Base-by-base conservation (phyloP, 345 rosid species). In the Conringia planisiliqua region DNA sequence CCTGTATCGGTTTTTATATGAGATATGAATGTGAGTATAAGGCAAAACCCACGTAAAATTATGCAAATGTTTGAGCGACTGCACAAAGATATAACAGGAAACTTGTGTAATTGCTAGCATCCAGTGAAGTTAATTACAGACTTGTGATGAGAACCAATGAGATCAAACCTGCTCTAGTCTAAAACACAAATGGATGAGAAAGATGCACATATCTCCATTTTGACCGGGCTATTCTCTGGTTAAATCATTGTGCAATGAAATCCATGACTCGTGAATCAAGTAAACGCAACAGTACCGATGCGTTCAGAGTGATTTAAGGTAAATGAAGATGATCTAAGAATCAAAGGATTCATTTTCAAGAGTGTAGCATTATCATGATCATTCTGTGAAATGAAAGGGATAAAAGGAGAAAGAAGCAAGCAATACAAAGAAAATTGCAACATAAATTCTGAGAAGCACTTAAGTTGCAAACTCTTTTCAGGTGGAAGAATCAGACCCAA, bases 1-100 rank as follows among this genome's bases (percentile, higher is more conserved):
- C 97, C 96, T 91, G 82, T 62, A 62, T 32, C 14, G 3, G 2
- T 30, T 50, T 20, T 50, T 36, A n/a, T 6, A 36, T 27, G 36
- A 68, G 70, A 61, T 50, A 50, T 32, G 39, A n/a, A 61, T 67
- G 17, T 58, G 3, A 66, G 51, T 29, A 57, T 33, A 56, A 33
- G 52, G 40, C 66, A 43, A 64, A 43, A 14, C 48, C 33, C 46
- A 58, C 67, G 30, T n/a, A n/a, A 6, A 66, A 35, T 12, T 24
- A 10, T 30, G 20, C 13, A 17, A 54, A 56, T 1, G 3, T 16
- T 47, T 47, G 52, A 36, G 54, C 0, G 1, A 14, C 13, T 17
- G 61, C 52, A 56, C 16, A 58, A 35, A 47, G 61, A 74, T 64
- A 35, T 46, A 14, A 50, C 14, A 60, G 11, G 18, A 75, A 30